phyloP scores from a whole-genome alignment of 768 basidiomycete species.

The Psilocybe cyanescens region DNA sequence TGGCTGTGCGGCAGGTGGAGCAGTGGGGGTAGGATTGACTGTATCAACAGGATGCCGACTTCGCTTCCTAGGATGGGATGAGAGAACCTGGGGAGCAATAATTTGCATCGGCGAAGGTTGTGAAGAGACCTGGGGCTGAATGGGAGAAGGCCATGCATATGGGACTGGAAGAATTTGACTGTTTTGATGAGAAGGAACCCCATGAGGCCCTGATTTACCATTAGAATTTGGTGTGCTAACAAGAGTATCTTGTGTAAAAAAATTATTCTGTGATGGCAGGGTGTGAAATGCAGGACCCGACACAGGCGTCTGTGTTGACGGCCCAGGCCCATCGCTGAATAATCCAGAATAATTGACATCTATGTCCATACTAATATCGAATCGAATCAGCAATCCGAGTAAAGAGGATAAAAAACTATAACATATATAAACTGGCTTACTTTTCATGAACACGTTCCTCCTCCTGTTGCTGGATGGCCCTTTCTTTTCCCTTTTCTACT shows the following conservation, averaged over 20 bases:
- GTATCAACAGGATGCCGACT: not conserved
- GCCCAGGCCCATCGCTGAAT: conserved; percentile 6
- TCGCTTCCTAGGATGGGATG: not conserved
- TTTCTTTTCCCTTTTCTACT: not conserved
- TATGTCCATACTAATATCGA: no score
- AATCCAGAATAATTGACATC: no score
- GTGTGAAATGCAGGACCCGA: not conserved
- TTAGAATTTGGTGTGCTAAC: conserved; percentile 3
- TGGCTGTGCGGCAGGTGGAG: not conserved
- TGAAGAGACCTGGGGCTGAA: not conserved
- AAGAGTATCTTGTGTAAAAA: conserved; percentile 16
- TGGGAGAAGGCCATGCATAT: not conserved
- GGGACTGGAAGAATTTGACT: not conserved
- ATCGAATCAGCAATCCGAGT: no score
- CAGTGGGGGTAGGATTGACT: not conserved
- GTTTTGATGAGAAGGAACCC: not conserved
- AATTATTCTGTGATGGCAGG: not conserved
- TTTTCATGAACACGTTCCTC: not conserved
- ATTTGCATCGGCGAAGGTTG: not conserved
- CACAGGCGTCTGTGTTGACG: conserved; percentile 13
- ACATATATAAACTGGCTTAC: not conserved
- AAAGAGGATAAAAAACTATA: no score
- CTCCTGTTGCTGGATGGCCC: not conserved
- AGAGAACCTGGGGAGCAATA: not conserved
- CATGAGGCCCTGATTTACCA: not conserved